These are phyloP conservation scores for Thalassiosira ordinaria DNA, from an alignment of 352 stramenopile species.

Conservation along the genomic window DNA sequence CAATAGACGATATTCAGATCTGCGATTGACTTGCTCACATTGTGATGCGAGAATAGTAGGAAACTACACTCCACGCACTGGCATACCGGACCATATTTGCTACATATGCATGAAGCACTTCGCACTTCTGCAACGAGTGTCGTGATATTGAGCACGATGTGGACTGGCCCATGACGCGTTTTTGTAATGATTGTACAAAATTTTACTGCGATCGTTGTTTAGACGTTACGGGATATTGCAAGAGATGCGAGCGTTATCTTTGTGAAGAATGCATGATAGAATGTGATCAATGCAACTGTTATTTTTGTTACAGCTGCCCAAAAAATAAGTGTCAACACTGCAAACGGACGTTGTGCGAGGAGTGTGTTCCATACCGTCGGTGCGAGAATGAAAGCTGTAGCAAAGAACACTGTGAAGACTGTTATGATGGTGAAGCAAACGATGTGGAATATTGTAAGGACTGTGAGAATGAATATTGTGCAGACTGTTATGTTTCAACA, in stretches of 20 bases:
- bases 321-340: not conserved
- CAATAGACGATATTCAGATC: not conserved
- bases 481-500: too few relatives aligned
- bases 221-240: not conserved
- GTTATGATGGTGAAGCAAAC: not conserved
- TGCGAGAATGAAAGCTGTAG: not conserved
- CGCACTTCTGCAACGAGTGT: not conserved
- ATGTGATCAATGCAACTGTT: too few relatives aligned
- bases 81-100: not conserved
- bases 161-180: too few relatives aligned
- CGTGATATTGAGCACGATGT: not conserved
- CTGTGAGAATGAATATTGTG: too few relatives aligned
- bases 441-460: constrained; percentile 1
- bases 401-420: not conserved
- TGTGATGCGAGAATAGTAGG: too few relatives aligned
- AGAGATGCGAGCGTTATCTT: not conserved
- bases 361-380: not conserved
- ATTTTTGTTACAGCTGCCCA: too few relatives aligned
- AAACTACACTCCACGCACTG: too few relatives aligned
- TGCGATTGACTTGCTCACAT: too few relatives aligned
- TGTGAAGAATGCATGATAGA: not conserved
- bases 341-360: not conserved
- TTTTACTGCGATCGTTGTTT: not conserved
- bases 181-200: not conserved
- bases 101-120: not conserved